Base-by-base conservation (phyloP, 2,329 filamentous ascomycete genomes). In the Penicillium thymicola region DNA sequence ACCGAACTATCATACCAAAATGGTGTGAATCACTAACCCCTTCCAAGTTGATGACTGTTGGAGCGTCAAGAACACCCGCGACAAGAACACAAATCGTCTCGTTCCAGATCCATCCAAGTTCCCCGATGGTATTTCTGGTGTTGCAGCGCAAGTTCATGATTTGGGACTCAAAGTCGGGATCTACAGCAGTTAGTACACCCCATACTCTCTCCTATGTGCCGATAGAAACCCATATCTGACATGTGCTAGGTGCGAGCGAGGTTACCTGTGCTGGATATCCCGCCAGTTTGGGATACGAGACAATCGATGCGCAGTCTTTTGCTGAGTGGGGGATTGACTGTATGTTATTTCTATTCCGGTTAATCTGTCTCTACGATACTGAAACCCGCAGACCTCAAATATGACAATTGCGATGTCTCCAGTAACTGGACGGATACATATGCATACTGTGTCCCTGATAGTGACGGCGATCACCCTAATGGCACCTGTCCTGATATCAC, bases 121-220 rank as follows among this genome's bases (percentile, higher is more conserved):
- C 56, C 85, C 85, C 0, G 72, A 78, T 18, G 85, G 85, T 0
- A 85, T 88, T 58, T 76, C 75, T 9, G 77, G 79, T 0, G 68
- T 82, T 1, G 83, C 83, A 2, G 70, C 80, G 25, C 66, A 81
- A 55, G 76, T 87, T 21, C 85, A 88, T 58, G 70, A 63, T 2
- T 64, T 84, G 59, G 83, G 82, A 2, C 65, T 88, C 43, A 88
- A 87, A 66, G 72, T 86, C 10, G 85, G 85, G 0, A 85, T 88
- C 55, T 88, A 88, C 65, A 81, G 81, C 62, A 81, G 80, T 66
- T 42, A 37, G 60, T 58, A 18, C 28, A 18, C 28, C 4, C 11
- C 4, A 13, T 32, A 32, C 16, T 18, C 9, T n/a, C 13, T 4
- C 8, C 25, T 8, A 1, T 4, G 2, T 27, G 0, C 1, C 2